phyloP scores from a whole-genome alignment of 1,139 yeast species.

The Sugiyamaella grinbergsii region DNA sequence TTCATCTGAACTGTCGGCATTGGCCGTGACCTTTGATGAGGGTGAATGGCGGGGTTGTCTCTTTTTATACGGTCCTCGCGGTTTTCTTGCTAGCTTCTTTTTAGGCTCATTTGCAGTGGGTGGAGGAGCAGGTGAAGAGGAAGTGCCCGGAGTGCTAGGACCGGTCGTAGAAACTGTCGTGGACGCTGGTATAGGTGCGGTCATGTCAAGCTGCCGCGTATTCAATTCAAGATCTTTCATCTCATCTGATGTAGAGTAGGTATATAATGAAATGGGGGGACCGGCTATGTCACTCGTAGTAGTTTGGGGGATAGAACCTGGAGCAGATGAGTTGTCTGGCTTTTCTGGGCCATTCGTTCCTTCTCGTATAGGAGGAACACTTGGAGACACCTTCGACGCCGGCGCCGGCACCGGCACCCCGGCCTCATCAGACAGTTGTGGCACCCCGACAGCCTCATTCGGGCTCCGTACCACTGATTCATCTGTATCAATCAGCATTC shows the following conservation, averaged over 20 bases:
- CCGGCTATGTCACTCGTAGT: no score
- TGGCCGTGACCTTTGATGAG: background rate
- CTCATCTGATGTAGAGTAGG: background rate
- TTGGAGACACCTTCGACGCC: background rate
- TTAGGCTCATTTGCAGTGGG: background rate
- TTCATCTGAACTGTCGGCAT: constrained; percentile 9
- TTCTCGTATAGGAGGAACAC: background rate
- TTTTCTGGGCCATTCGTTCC: background rate
- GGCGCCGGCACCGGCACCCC: no score
- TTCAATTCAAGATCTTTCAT: background rate
- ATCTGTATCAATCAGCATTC: constrained; percentile 11
- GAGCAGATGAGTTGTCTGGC: no score
- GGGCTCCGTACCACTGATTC: constrained; percentile 3
- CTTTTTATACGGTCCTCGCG: constrained; percentile 11
- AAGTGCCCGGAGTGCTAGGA: background rate
- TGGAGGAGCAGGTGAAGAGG: background rate
- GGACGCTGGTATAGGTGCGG: background rate
- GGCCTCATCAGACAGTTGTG: no score
- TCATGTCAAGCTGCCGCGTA: no score
- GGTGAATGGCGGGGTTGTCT: constrained; percentile 7
- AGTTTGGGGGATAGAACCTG: no score
- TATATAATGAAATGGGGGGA: background rate
- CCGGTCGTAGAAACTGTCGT: background rate
- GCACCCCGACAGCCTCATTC: no score
- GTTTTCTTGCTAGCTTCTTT: constrained; percentile 5